Conservation (phyloP, 176 grass and related monocot species). For the Juncus inflexus region DNA sequence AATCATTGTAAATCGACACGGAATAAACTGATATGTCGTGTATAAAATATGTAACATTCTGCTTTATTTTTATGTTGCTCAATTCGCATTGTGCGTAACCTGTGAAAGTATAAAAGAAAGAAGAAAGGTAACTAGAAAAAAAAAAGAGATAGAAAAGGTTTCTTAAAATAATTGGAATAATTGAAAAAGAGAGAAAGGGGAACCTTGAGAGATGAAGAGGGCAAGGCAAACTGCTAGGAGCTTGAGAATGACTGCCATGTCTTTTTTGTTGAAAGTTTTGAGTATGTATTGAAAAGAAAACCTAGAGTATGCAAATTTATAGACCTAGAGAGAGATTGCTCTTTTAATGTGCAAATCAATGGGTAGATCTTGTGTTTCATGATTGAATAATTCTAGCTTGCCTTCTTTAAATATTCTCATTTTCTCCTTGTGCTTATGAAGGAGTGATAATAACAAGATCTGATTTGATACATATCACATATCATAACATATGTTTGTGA, state of each 20-base stretch:
- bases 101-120: background rate
- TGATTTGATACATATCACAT: too few relatives aligned
- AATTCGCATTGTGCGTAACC: conserved; percentile 4
- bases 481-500: too few relatives aligned
- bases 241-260: conserved; percentile 17
- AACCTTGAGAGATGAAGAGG: conserved; percentile 14
- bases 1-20: background rate
- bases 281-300: too few relatives aligned
- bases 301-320: too few relatives aligned
- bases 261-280: background rate
- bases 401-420: too few relatives aligned
- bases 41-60: background rate
- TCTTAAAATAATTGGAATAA: background rate
- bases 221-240: background rate
- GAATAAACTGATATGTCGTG: background rate
- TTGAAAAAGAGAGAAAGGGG: background rate
- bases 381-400: too few relatives aligned
- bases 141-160: background rate
- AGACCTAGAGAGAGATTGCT: too few relatives aligned
- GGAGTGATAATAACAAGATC: too few relatives aligned
- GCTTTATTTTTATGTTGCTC: background rate
- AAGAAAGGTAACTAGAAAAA: too few relatives aligned
- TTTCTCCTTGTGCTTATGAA: too few relatives aligned
- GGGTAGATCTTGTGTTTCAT: too few relatives aligned
- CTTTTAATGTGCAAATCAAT: too few relatives aligned